A percentile compares a stretch with the other conserved stretches of the same genome.
Conservation (phyloP, 805 yeast genomes). For the Saccharomyces paradoxus region DNA sequence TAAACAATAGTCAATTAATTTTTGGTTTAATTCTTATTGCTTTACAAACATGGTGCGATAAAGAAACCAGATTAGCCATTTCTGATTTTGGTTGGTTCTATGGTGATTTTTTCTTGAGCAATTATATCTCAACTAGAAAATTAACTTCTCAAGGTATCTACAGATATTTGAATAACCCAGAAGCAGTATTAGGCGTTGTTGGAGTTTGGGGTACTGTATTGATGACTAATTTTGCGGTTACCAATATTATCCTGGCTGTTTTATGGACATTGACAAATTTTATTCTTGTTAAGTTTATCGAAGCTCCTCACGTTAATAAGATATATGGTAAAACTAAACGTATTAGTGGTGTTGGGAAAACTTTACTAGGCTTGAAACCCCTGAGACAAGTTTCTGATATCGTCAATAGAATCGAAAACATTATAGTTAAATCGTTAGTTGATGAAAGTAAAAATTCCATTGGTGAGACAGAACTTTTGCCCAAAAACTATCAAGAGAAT, state of each 20-base stretch:
- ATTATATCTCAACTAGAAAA: constrained; percentile 38
- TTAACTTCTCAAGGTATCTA: constrained; percentile 75
- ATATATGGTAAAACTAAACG: constrained; percentile 63
- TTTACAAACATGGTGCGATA: constrained; percentile 62
- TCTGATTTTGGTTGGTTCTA: constrained; percentile 88
- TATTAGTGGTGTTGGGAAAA: constrained; percentile 43
- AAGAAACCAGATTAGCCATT: constrained; percentile 58
- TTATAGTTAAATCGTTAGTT: constrained; percentile 13
- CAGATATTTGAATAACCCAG: constrained; percentile 76
- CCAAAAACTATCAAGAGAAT: neutral
- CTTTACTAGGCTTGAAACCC: constrained; percentile 31
- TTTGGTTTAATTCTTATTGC: constrained; percentile 47
- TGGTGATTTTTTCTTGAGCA: constrained; percentile 73
- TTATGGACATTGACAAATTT: constrained; percentile 63
- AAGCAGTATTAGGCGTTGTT: constrained; percentile 66
- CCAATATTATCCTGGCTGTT: constrained; percentile 43
- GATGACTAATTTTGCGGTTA: constrained; percentile 45
- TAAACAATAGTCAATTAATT: constrained; percentile 36
- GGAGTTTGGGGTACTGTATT: constrained; percentile 70
- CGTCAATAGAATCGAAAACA: constrained; percentile 35
- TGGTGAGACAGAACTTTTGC: neutral
- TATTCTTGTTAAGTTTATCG: constrained; percentile 62
- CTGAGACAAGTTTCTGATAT: constrained; percentile 30
- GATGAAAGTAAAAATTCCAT: neutral
- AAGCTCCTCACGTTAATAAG: constrained; percentile 68